A percentile compares a stretch with the other conserved stretches of the same genome.
Conservation (phyloP, 345 rosid genomes). For the Gossypium bickii region DNA sequence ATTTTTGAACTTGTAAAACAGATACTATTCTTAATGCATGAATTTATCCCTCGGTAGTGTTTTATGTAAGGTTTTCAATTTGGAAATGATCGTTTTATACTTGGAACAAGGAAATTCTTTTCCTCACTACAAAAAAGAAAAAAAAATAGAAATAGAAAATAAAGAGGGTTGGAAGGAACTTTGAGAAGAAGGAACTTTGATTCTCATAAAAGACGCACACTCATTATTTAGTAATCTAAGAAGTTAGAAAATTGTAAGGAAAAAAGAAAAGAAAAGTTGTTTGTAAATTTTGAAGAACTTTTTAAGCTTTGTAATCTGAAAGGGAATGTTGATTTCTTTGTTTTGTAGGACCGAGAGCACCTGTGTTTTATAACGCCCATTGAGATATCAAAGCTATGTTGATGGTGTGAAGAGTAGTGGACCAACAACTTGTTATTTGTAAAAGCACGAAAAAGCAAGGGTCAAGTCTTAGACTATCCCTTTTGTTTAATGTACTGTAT, state of each 20-base stretch:
- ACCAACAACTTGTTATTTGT: neutral
- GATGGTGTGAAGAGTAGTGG: neutral
- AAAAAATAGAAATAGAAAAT: too few relatives aligned
- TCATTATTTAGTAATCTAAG: too few relatives aligned
- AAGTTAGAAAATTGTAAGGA: too few relatives aligned
- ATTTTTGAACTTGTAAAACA: too few relatives aligned
- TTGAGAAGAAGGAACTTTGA: neutral
- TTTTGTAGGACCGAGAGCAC: constrained; percentile 9
- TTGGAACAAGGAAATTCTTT: neutral
- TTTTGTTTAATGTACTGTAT: neutral
- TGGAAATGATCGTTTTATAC: too few relatives aligned
- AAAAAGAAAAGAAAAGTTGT: neutral
- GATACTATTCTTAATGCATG: too few relatives aligned
- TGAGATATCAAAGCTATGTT: constrained; percentile 17
- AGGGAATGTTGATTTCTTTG: neutral
- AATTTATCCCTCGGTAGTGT: too few relatives aligned
- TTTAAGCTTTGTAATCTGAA: neutral
- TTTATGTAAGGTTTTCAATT: too few relatives aligned
- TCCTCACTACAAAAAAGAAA: neutral
- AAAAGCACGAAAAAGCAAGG: neutral
- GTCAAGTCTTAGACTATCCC: neutral
- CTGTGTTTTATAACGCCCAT: neutral
- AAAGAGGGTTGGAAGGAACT: neutral
- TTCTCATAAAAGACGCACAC: neutral
- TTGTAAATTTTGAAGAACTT: neutral